Percentiles rank a stretch among this genome's conserved stretches.
Conservation (phyloP, 257 asterid genomes). For the Solanum pennellii region DNA sequence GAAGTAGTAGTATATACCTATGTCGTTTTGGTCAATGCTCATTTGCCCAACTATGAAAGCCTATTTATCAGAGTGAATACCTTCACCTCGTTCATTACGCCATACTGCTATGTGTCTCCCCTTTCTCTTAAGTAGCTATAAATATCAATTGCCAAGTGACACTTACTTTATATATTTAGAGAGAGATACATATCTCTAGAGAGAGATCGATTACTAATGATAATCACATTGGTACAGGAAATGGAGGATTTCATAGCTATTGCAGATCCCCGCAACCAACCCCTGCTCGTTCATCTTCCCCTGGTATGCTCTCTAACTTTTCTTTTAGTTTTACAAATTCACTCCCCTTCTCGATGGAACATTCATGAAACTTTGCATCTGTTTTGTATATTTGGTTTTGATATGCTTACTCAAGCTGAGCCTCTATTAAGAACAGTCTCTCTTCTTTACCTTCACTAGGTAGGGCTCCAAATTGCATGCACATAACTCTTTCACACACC, state of each 20-base stretch:
- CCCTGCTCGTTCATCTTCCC: background rate
- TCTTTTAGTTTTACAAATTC: background rate
- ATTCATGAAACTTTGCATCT: background rate
- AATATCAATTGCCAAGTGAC: no score
- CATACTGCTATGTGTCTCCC: no score
- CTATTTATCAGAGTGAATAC: no score
- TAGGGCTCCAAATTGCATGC: background rate
- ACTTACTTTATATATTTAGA: no score
- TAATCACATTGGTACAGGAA: slow-evolving; percentile 18
- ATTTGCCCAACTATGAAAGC: no score
- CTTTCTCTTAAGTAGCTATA: no score
- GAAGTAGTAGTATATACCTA: no score
- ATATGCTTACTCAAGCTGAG: background rate
- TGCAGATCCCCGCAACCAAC: slow-evolving; percentile 23
- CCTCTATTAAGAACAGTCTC: no score
- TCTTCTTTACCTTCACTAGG: background rate
- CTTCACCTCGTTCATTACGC: no score
- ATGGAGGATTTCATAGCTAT: slow-evolving; percentile 56
- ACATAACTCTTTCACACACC: background rate
- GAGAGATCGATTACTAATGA: background rate
- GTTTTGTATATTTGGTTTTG: no score
- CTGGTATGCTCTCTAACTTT: background rate
- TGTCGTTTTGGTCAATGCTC: no score
- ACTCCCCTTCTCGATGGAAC: background rate
- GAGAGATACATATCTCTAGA: background rate